These are phyloP conservation scores for Penicillium canariense DNA, from an alignment of 495 filamentous ascomycete genomes.

Conservation along the genomic window DNA sequence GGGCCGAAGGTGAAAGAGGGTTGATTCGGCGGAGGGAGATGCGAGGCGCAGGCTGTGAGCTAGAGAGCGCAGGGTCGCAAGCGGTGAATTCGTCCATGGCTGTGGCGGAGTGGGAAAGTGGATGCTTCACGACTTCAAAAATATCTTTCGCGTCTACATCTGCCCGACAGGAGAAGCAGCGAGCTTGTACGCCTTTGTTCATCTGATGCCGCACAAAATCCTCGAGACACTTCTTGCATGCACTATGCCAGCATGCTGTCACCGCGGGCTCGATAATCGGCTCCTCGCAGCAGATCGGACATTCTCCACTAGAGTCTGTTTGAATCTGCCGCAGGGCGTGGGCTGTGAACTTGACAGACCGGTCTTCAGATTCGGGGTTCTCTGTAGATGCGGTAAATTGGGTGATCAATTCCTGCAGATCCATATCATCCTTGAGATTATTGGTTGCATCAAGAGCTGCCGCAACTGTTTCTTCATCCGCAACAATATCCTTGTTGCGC, in stretches of 20 bases:
- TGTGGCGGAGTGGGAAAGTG: slow-evolving; percentile 22
- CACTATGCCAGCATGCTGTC: slow-evolving; percentile 94
- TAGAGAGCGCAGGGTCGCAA: slow-evolving; percentile 30
- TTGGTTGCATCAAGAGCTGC: slow-evolving; percentile 74
- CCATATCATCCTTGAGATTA: slow-evolving; percentile 93
- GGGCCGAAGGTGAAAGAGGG: slow-evolving; percentile 57
- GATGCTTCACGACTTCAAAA: slow-evolving; percentile 79
- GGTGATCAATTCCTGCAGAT: slow-evolving; percentile 78
- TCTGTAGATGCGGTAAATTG: slow-evolving; percentile 72
- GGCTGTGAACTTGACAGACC: slow-evolving; percentile 64
- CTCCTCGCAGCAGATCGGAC: slow-evolving; percentile 91
- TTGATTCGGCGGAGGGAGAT: slow-evolving; percentile 82
- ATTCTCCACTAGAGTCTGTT: slow-evolving; percentile 82
- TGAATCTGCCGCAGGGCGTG: slow-evolving; percentile 89
- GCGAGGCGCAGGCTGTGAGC: slow-evolving; percentile 47
- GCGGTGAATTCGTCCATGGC: slow-evolving; percentile 33
- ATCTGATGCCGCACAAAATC: slow-evolving; percentile 86
- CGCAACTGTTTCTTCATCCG: slow-evolving; percentile 83
- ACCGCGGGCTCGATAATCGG: slow-evolving; percentile 92
- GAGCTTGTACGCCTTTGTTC: slow-evolving; percentile 67
- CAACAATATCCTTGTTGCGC: slow-evolving; percentile 76
- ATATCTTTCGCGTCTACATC: slow-evolving; percentile 78
- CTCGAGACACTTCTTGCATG: slow-evolving; percentile 86
- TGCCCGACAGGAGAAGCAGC: slow-evolving; percentile 87
- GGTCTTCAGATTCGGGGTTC: slow-evolving; percentile 47